Evolutionary conservation across 2,329 filamentous ascomycete species (phyloP), one percentile per base, ranked within the genome.

Genomic region (Albophoma yamanashiensis): DNA sequence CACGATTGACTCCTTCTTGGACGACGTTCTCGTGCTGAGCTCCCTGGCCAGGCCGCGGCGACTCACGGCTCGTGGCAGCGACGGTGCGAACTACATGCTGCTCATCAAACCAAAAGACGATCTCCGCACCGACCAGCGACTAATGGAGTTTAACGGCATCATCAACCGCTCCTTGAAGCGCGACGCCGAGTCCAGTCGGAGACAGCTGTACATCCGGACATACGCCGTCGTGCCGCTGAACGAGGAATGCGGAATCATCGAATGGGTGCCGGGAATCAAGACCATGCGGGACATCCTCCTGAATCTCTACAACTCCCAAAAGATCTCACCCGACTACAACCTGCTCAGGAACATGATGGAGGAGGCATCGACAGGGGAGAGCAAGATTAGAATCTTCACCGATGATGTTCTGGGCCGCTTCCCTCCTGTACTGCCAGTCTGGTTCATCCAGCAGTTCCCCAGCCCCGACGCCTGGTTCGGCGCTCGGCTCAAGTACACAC

Each of bases 121-220:
- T 72, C 82, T 99, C 31, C 89, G 94, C 57, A 99, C 96, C 65
- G 95, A 99, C 68, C 93, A 97, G 73, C 91, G 94, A 58, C 85
- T 99, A 25, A 99, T 99, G 92, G 95, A 99, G 71, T 99, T 99
- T 79, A 99, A 97, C 71, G 87, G 89, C 55, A 94, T 97, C 84
- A 97, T 99, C 78, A 99, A 99, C 71, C 84, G 94, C 61, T 91
- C 93, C 3, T 76, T 99, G 60, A 96, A 97, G 70, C 87, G 89
- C 63, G 92, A 97, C 68, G 87, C 92, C 2, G 92, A 97, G 70
- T 90, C 92, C 20, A 95, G 90, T 73, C 89, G 91, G 71, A 85
- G 94, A 20, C 89, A 94, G 64, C 82, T 99, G 59, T 96, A 96
- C 72, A 96, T 99, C 74, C 92, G 92, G 69, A 99, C 94, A 0